These are phyloP conservation scores for Penicillium sp. DNA, from an alignment of 2,329 filamentous ascomycete species.

Conservation along the genomic window DNA sequence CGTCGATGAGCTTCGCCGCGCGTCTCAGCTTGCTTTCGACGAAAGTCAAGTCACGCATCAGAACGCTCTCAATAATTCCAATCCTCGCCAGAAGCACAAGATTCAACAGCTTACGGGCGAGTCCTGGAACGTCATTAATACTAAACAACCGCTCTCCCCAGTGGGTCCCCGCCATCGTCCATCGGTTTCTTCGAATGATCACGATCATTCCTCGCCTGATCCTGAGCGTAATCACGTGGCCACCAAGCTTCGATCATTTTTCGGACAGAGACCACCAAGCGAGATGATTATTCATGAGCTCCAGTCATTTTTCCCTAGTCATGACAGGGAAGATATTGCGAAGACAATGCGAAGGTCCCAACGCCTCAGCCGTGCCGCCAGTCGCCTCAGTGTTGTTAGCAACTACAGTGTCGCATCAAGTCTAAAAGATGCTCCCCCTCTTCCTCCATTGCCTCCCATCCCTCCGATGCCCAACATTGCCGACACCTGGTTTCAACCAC, in stretches of 20 bases:
- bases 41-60: constrained; percentile 75
- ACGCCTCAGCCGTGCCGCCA: constrained; percentile 88
- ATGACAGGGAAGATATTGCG: constrained; percentile 91
- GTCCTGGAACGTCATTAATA: constrained; percentile 68
- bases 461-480: constrained; percentile 88
- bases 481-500: constrained; percentile 75
- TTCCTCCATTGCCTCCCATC: constrained; percentile 26
- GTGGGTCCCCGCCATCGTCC: constrained; percentile 45
- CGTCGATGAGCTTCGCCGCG: constrained; percentile 79
- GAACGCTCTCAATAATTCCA: constrained; percentile 60
- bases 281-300: constrained; percentile 97
- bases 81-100: constrained; percentile 80
- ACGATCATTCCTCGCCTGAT: constrained; percentile 29
- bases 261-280: constrained; percentile 88
- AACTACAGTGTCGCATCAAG: constrained; percentile 92
- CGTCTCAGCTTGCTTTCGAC: constrained; percentile 85
- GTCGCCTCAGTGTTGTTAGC: constrained; percentile 89
- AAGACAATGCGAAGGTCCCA: constrained; percentile 90
- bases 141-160: constrained; percentile 85
- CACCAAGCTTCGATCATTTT: constrained; percentile 63
- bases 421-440: constrained; percentile 76
- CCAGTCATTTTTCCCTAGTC: constrained; percentile 95
- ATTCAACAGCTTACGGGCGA: constrained; percentile 88
- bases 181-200: constrained; percentile 26
- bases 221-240: constrained; percentile 39